Conservation (phyloP, 768 basidiomycete genomes). For the Zangia roseola region DNA sequence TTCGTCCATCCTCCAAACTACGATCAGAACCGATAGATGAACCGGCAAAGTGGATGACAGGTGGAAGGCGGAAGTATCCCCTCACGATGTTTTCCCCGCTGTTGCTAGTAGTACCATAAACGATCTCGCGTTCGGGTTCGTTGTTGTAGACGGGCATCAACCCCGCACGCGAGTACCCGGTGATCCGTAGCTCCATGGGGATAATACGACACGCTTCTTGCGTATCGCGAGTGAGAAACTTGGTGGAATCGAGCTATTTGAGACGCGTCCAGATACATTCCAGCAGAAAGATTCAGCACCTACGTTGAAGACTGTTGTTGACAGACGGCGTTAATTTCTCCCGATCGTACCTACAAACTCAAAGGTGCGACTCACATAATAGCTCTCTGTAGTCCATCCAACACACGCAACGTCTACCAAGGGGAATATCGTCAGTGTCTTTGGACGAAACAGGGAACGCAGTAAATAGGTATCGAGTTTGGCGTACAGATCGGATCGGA, state of each 20-base stretch:
- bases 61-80: slow-evolving; percentile 35
- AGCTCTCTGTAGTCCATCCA: slow-evolving; percentile 61
- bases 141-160: slow-evolving; percentile 19
- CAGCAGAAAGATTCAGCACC: background rate
- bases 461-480: background rate
- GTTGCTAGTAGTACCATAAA: slow-evolving; percentile 16
- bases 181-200: slow-evolving; percentile 46
- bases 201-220: slow-evolving; percentile 54
- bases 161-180: slow-evolving; percentile 33
- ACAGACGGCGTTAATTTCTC: background rate
- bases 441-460: background rate
- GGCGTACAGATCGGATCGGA: background rate
- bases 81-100: slow-evolving; percentile 13
- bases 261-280: background rate
- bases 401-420: slow-evolving; percentile 49
- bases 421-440: slow-evolving; percentile 5
- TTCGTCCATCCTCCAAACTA: slow-evolving; percentile 32
- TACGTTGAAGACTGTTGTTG: slow-evolving; percentile 31
- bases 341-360: no score
- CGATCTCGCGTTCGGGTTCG: background rate
- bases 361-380: slow-evolving; percentile 38
- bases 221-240: slow-evolving; percentile 31
- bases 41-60: slow-evolving; percentile 52
- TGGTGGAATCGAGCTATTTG: slow-evolving; percentile 23
- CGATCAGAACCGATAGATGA: slow-evolving; percentile 40